Percentiles rank a stretch among this genome's conserved stretches.
phyloP scores from a whole-genome alignment of 495 filamentous ascomycete genomes.

The Hypoxylon fragiforme region DNA sequence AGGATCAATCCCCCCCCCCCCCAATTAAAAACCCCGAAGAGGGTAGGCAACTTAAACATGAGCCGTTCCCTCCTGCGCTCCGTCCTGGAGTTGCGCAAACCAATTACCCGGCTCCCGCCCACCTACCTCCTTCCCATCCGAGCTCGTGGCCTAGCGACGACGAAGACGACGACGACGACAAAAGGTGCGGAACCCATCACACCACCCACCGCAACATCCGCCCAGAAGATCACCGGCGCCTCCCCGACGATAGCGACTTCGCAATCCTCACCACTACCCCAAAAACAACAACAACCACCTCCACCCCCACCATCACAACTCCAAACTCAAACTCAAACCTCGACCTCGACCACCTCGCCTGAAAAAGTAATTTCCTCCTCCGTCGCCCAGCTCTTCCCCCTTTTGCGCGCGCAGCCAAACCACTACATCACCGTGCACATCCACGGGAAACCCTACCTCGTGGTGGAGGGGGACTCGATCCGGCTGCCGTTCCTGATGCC shows the following conservation, averaged over 20 bases:
- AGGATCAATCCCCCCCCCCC: too few species aligned
- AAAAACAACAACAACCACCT: slow-evolving; percentile 38
- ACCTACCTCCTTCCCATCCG: slow-evolving; percentile 40
- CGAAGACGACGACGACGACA: slow-evolving; percentile 23
- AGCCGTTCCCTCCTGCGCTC: slow-evolving; percentile 52
- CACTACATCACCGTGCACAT: slow-evolving; percentile 90
- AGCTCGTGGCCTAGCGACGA: slow-evolving; percentile 16
- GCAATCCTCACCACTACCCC: too few species aligned
- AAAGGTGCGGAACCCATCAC: slow-evolving; percentile 35
- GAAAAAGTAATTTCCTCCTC: slow-evolving; percentile 52
- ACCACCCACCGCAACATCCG: slow-evolving; percentile 20
- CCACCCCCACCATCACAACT: slow-evolving; percentile 42
- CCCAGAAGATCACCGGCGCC: too few species aligned
- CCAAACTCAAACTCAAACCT: slow-evolving; percentile 39
- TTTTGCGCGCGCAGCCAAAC: slow-evolving; percentile 72
- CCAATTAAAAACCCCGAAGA: too few species aligned
- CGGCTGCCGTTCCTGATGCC: slow-evolving; percentile 96
- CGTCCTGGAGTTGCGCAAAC: slow-evolving; percentile 50
- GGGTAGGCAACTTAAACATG: too few species aligned
- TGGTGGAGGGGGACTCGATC: slow-evolving; percentile 81
- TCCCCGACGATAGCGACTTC: too few species aligned
- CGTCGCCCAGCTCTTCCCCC: slow-evolving; percentile 70
- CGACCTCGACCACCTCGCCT: slow-evolving; percentile 36
- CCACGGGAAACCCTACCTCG: slow-evolving; percentile 85
- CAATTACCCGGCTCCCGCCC: slow-evolving; percentile 39